Base-by-base conservation (phyloP, 1,284 basidiomycete genomes). In the Thelephora terrestris region DNA sequence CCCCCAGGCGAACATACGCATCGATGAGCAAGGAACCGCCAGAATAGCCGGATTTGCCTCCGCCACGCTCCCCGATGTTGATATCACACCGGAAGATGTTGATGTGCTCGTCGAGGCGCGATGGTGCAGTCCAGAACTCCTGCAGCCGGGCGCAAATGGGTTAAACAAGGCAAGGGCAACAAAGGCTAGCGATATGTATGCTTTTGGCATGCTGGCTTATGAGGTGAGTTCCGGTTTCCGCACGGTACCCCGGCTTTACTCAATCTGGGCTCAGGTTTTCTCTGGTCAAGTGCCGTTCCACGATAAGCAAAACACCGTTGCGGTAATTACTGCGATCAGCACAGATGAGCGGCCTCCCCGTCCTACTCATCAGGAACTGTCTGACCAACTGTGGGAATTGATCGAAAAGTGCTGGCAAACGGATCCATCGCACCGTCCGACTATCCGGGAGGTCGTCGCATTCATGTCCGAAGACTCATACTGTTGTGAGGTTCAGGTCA, bases 1-100 rank as follows among this genome's bases (percentile, higher is more conserved):
- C n/a, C n/a, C n/a, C n/a, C 12, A 47, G 46, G 38, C 39, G 17
- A 47, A 47, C 29, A 47, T 47, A 3, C 46, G 39, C 14, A 27
- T 47, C 18, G 46, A 47, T 25, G 14, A 23, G 3, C 4, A 42
- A 3, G 38, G 46, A n/a, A 18, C 25, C 16, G 46, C 43, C 21
- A 18, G 39, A 23, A 23, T 47, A 7, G 46, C 46, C 18, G 46
- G 27, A 17, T 47, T 47, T 24, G 46, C 6, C 9, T 25, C 43
- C 16, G 20, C 2, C 35, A 16, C 35, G n/a, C n/a, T n/a, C n/a
- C n/a, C n/a, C n/a, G n/a, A n/a, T n/a, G n/a, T n/a, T n/a, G n/a
- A n/a, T n/a, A n/a, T n/a, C n/a, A n/a, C n/a, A n/a, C n/a, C n/a
- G n/a, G n/a, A n/a, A n/a, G n/a, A n/a, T n/a, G 7, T 14, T 12